Evolutionary conservation across 805 yeast genomes (phyloP).

Genomic region (Candida golubevii): DNA sequence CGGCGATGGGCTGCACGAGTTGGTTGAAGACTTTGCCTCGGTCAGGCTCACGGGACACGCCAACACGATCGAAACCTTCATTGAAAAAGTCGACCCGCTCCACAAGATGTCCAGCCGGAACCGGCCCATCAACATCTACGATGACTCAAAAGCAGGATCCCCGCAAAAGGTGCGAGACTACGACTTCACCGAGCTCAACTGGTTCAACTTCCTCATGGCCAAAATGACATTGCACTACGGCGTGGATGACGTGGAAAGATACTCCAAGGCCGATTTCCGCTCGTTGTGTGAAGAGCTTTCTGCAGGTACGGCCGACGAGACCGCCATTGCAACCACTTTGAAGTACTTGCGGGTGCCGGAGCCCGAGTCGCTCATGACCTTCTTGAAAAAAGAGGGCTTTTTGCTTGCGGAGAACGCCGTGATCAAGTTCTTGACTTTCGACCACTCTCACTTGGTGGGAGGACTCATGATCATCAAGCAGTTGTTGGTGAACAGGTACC

Average conservation of each 20-base stretch:
- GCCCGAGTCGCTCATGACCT: constrained; percentile 15
- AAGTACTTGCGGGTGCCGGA: constrained; percentile 16
- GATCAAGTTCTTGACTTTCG: constrained; percentile 18
- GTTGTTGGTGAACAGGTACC: constrained; percentile 25
- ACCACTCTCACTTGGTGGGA: constrained; percentile 17
- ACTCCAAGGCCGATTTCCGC: constrained; percentile 15
- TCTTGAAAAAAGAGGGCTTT: constrained; percentile 16
- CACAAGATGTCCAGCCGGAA: constrained; percentile 29
- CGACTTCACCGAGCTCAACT: constrained; percentile 31
- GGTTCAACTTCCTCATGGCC: constrained; percentile 38
- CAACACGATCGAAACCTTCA: constrained; percentile 29
- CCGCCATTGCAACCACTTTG: constrained; percentile 16
- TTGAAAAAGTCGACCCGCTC: constrained; percentile 42
- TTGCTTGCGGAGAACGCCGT: constrained; percentile 16
- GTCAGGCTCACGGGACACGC: constrained; percentile 14
- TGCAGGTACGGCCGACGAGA: constrained; percentile 5
- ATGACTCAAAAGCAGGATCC: constrained; percentile 34
- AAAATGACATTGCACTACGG: constrained; percentile 15
- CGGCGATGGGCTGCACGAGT: constrained; percentile 7
- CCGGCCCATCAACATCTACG: constrained; percentile 37
- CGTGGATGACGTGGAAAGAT: constrained; percentile 12
- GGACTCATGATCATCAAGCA: constrained; percentile 37
- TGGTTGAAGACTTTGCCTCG: constrained; percentile 18
- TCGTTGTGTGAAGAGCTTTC: constrained; percentile 14
- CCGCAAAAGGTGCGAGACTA: constrained; percentile 32